Evolutionary conservation across 345 rosid genomes (phyloP), one percentile per base, ranked within the genome.

Genomic region (Corchorus capsularis): DNA sequence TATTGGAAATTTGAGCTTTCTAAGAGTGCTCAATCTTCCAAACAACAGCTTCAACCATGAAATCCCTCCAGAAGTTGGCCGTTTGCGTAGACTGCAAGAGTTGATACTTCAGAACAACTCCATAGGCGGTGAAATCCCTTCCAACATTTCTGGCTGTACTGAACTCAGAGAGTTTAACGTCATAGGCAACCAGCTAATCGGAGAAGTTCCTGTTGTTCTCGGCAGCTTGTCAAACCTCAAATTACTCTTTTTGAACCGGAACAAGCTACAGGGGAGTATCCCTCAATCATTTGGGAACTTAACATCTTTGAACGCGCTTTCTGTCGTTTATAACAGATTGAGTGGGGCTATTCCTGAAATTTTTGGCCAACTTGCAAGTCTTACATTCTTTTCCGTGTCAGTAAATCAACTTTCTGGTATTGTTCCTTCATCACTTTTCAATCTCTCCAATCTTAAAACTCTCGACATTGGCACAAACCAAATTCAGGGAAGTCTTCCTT

Each of bases 291-390:
- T 66, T 11, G 52, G 71, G 22, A 66, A 66, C 71, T 8, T 66
- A 66, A 15, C 71, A 10, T 66, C 71, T 60, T 14, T 60, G 39
- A 17, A 19, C 27, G 0, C 0, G 2, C 0, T 60, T 60, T 27
- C 39, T 27, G 1, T 55, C 6, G 0, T 0, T 34, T 1, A 1
- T 6, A 61, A 80, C 45, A 1, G 34, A 65, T 17, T 83, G 27
- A 10, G 39, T 13, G 81, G 83, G 3, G 20, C 47, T 3, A 71
- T 83, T 52, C 86, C 86, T 7, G 60, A 55, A 55, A 55, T 27
- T 55, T 27, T 55, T 2, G 72, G 77, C 64, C 66, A 54, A n/a
- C 63, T 80, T 8, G 59, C 27, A 37, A 17, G 47, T 52, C 8
- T 37, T 79, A 27, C 2, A 55, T n/a, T 7, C 19, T n/a, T 55